Conservation (phyloP, 2,329 filamentous ascomycete species). For the Colletotrichum gloeosporioides region DNA sequence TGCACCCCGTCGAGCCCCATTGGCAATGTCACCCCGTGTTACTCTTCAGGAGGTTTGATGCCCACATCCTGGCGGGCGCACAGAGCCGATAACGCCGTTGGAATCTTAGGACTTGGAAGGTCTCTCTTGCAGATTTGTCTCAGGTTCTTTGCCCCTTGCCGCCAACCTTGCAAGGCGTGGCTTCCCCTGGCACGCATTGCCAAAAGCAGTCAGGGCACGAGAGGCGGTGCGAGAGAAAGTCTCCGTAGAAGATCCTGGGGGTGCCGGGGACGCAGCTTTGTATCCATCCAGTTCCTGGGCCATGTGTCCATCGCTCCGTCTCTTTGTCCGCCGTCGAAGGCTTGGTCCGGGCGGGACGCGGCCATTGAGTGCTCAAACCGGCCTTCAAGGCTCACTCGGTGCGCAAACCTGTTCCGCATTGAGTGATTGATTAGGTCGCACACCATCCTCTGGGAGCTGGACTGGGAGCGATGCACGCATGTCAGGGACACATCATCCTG, state of each 20-base stretch:
- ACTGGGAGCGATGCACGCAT: neutral
- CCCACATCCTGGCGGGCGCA: slow-evolving; percentile 12
- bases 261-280: neutral
- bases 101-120: neutral
- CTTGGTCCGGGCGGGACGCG: slow-evolving; percentile 4
- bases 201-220: neutral
- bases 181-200: slow-evolving; percentile 9
- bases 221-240: slow-evolving; percentile 18
- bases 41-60: slow-evolving; percentile 21
- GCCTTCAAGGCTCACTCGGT: neutral
- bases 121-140: slow-evolving; percentile 14
- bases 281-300: neutral
- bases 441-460: neutral
- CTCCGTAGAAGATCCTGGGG: slow-evolving; percentile 16
- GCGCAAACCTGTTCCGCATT: neutral
- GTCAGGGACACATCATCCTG: neutral
- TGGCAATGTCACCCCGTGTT: slow-evolving; percentile 9
- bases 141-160: slow-evolving; percentile 20
- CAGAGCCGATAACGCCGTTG: slow-evolving; percentile 13
- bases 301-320: neutral
- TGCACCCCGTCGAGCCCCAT: neutral
- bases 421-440: slow-evolving; percentile 4
- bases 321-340: neutral
- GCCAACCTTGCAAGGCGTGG: slow-evolving; percentile 18
- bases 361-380: neutral